Evolutionary conservation across 441 rosid genomes (phyloP), one percentile per base, ranked within the genome.

Genomic region (Viola pubescens): DNA sequence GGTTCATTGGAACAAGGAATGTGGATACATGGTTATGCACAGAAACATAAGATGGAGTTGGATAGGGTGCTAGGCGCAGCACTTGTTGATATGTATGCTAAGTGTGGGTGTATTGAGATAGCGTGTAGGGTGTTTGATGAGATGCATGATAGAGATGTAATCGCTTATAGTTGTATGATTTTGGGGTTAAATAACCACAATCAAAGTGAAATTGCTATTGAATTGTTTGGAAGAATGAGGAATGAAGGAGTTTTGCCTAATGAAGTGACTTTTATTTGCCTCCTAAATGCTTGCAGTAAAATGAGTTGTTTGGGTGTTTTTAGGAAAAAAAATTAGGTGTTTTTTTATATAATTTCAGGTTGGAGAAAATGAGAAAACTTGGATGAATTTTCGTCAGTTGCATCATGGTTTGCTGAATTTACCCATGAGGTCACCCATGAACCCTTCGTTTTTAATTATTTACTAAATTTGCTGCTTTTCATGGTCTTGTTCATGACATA

Each of bases 141-240:
- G 46, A 77, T 83, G 74, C 71, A 67, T 55, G 50, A 64, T 41
- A 73, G 48, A 67, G 88, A 83, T 69, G 61, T 67, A 40, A 77
- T 72, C 56, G 82, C 71, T 44, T 81, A 69, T 71, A 83, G 73
- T 58, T 81, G 81, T 65, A 68, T 68, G 59, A 77, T 83, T 12
- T 75, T 75, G 1, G 81, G 83, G 49, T 73, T 81, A n/a, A 79
- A 81, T 6, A 74, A 77, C 77, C 76, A 77, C 56, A 86, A 82
- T 34, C 63, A 56, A 19, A 77, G 72, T 10, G 63, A 65, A 55
- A 38, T 60, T 48, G 83, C 76, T 16, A 66, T 81, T 50, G 81
- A 71, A 43, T 42, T 74, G 58, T 83, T 81, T 56, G 67, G 69
- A 53, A 74, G 65, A 62, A 58, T 83, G 69, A 73, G 64, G 73